A percentile compares a stretch with the other conserved stretches of the same genome.
These are phyloP conservation scores for Lactarius vividus DNA, from an alignment of 768 basidiomycete species.

Conservation along the genomic window DNA sequence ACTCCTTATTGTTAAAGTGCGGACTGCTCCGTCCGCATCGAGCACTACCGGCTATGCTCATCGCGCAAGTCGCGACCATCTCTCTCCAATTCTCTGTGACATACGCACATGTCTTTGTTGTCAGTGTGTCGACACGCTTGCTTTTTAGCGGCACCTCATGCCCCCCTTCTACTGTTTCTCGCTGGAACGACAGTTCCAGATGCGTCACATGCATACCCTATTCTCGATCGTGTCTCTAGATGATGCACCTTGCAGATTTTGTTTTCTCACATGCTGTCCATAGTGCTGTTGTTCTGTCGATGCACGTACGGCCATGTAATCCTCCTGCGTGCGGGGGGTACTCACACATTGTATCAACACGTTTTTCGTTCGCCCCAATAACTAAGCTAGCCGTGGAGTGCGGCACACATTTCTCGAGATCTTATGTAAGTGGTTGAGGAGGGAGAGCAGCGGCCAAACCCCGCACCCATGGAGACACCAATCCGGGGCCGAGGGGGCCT, in stretches of 20 bases:
- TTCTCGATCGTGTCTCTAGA: conserved; percentile 15
- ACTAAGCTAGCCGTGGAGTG: too few relatives aligned
- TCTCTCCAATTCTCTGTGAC: neutral
- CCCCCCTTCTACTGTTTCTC: conserved; percentile 12
- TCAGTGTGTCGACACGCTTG: neutral
- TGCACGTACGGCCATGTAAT: conserved; percentile 1
- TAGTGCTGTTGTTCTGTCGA: conserved; percentile 8
- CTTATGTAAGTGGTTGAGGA: neutral
- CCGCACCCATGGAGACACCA: neutral
- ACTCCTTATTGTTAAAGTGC: neutral
- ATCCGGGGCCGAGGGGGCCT: neutral
- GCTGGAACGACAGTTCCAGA: conserved; percentile 14
- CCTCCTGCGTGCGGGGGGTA: conserved; percentile 13
- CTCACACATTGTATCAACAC: neutral
- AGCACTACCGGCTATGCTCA: neutral
- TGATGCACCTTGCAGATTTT: conserved; percentile 15
- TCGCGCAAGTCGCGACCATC: conserved; percentile 6
- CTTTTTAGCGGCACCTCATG: neutral
- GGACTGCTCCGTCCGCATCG: neutral
- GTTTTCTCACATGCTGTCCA: conserved; percentile 1
- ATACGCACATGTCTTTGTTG: neutral
- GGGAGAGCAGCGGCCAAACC: too few relatives aligned
- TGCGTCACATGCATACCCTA: conserved; percentile 21
- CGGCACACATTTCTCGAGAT: neutral
- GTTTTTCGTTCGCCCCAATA: neutral